Base-by-base conservation (phyloP, 371 early-diverging fungal species). In the Mortierella sp. region DNA sequence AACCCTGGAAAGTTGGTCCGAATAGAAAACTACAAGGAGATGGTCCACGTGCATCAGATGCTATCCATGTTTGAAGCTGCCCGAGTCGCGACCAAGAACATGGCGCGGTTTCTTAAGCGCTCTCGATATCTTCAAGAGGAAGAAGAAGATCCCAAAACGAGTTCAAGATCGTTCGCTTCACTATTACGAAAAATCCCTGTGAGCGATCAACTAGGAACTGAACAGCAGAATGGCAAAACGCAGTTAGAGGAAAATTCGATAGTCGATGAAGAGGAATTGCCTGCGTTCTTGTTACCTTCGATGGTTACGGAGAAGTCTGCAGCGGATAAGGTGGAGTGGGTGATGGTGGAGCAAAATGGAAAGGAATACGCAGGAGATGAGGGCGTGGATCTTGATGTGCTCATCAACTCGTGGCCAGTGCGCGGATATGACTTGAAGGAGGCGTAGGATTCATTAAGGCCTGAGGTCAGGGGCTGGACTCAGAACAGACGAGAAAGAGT, bases 21-120 rank as follows among this genome's bases (percentile, higher is more conserved):
- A 9, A 64, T 75, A 9, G 75, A 75, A 39, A 34, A 46, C 55
- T 75, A 75, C 50, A 37, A 56, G 44, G 57, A 68, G 30, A 75
- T 75, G 75, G 56, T 63, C 26, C 75, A 75, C 37, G 75, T 75
- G 2, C 75, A 75, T 31, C 73, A 72, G 2, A 24, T 62, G 30
- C 21, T 66, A 6, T n/a, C 43, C 14, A 2, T 72, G 46, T 51
- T 59, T 23, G 12, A 48, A 15, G 47, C 47, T 1, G n/a, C 67
- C 6, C 54, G 42, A 3, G 50, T 72, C 14, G 75, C 75, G 2
- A 46, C 30, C 43, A 49, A 41, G 49, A 75, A 68, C 34, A 26
- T 75, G 23, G 68, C 69, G 4, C 75, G 64, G 0, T 75, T 75
- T 56, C 56, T 75, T 32, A 52, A 55, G 15, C 56, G 75, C 11